Evolutionary conservation across 164 flowering plant species (phyloP).

Genomic region (Chimonanthus salicifolius): DNA sequence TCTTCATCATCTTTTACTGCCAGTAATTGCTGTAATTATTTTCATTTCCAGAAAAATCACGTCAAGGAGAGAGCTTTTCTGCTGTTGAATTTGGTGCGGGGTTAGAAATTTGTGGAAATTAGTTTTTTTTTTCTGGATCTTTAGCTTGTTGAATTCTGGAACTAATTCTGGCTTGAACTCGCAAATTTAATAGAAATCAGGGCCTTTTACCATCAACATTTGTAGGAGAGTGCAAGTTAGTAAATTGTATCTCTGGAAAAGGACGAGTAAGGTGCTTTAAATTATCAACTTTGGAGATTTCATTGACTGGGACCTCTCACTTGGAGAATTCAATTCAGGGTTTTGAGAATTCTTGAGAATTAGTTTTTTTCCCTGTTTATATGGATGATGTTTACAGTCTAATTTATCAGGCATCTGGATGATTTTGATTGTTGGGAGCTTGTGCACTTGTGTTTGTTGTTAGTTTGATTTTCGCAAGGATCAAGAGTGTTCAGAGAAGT

Average conservation of each 20-base stretch:
- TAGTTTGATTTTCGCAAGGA: too few species aligned
- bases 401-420: too few species aligned
- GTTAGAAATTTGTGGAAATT: too few species aligned
- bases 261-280: not conserved
- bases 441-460: not conserved
- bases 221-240: not conserved
- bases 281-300: not conserved
- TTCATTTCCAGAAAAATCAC: too few species aligned
- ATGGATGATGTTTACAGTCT: not conserved
- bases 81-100: too few species aligned
- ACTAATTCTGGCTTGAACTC: not conserved
- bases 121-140: too few species aligned
- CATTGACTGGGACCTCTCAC: not conserved
- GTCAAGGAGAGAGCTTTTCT: too few species aligned
- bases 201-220: not conserved
- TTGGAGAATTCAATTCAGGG: not conserved
- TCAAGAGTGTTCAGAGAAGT: too few species aligned
- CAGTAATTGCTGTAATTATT: too few species aligned
- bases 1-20: too few species aligned
- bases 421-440: not conserved
- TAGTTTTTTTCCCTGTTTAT: not conserved
- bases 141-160: too few species aligned
- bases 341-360: not conserved
- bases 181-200: not conserved
- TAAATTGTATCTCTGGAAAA: not conserved